These are phyloP conservation scores for Huntiella bhutanensis DNA, from an alignment of 2,329 filamentous ascomycete species.

Conservation along the genomic window DNA sequence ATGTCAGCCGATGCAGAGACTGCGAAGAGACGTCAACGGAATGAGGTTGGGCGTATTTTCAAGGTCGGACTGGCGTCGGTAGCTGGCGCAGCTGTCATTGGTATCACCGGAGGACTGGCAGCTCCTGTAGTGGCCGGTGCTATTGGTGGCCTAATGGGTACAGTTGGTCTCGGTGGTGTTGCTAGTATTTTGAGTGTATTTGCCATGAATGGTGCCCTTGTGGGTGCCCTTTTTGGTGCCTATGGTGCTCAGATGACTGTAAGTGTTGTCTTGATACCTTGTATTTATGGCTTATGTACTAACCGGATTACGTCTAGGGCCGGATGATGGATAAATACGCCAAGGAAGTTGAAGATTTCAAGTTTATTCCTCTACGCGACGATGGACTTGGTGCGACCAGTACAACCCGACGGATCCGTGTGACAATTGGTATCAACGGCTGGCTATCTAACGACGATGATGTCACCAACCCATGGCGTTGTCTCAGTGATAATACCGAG, in stretches of 20 bases:
- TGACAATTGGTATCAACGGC: constrained; percentile 74
- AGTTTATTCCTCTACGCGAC: constrained; percentile 52
- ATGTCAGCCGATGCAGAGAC: constrained; percentile 64
- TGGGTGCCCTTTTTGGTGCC: constrained; percentile 75
- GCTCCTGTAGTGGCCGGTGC: constrained; percentile 76
- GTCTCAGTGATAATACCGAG: constrained; percentile 52
- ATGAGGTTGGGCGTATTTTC: constrained; percentile 55
- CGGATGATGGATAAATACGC: constrained; percentile 79
- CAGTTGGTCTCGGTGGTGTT: constrained; percentile 66
- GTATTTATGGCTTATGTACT: not conserved
- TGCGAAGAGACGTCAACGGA: constrained; percentile 52
- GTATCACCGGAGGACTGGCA: constrained; percentile 77
- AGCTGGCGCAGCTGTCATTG: constrained; percentile 76
- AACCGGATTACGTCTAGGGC: constrained; percentile 25
- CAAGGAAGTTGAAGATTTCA: constrained; percentile 63
- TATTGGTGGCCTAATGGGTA: constrained; percentile 65
- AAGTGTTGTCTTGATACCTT: constrained; percentile 11
- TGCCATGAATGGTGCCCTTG: constrained; percentile 67
- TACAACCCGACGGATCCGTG: constrained; percentile 35
- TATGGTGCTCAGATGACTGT: constrained; percentile 61
- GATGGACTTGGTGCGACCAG: not conserved
- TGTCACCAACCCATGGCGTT: constrained; percentile 61
- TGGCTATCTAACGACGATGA: constrained; percentile 65
- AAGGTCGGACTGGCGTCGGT: constrained; percentile 82
- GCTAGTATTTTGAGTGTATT: constrained; percentile 74